Conservation (phyloP, 441 rosid species). For the Adansonia gregorii region DNA sequence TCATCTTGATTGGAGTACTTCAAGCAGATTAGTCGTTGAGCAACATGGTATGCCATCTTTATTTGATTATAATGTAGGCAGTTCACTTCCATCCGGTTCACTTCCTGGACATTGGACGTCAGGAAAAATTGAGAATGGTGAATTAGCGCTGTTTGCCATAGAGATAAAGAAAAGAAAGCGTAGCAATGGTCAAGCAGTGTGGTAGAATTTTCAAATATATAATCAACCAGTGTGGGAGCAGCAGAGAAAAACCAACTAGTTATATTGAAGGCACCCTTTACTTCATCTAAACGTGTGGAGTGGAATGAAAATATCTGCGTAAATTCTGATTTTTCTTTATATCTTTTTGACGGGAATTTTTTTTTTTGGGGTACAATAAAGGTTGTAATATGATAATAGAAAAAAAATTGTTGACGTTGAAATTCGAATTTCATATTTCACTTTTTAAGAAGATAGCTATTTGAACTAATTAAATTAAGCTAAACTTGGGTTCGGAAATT, state of each 20-base stretch:
- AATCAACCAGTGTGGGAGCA: no score
- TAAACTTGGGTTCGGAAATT: not conserved
- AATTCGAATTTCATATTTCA: no score
- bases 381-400: no score
- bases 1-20: conserved; percentile 70
- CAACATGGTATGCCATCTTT: conserved; percentile 56
- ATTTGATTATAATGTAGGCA: conserved; percentile 49
- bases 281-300: no score
- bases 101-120: conserved; percentile 49
- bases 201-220: not conserved
- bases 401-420: no score
- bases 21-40: conserved; percentile 74
- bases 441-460: no score
- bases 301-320: no score
- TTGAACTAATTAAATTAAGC: no score
- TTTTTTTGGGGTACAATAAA: conserved; percentile 31
- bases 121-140: not conserved
- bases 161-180: not conserved
- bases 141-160: not conserved
- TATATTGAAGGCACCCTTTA: no score
- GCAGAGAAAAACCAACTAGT: no score
- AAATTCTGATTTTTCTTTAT: not conserved
- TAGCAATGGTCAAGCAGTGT: not conserved
- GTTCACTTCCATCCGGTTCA: conserved; percentile 68
- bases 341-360: conserved; percentile 31